Evolutionary conservation across 2,329 filamentous ascomycete species (phyloP).

Genomic region (Sarocladiaceae sp.): DNA sequence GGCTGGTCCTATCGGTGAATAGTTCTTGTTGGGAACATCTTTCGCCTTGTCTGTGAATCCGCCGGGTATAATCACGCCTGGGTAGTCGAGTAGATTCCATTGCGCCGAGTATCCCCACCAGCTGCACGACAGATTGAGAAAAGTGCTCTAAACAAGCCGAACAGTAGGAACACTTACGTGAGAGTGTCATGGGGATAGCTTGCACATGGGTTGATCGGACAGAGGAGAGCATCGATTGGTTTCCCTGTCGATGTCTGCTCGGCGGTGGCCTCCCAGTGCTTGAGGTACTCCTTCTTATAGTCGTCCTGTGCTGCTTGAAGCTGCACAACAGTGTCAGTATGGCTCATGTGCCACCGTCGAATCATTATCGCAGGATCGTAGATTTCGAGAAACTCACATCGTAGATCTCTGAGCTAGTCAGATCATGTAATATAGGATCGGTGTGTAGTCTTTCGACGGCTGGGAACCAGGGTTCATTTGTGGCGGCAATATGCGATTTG

Average conservation of each 20-base stretch:
- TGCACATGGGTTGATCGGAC: not conserved
- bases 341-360: not conserved
- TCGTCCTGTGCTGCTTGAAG: not conserved
- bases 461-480: not conserved
- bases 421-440: not conserved
- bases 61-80: not conserved
- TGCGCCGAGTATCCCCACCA: conserved; percentile 8
- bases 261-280: not conserved
- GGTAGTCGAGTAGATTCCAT: conserved; percentile 6
- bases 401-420: not conserved
- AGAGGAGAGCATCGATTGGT: conserved; percentile 7
- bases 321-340: not conserved
- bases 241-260: not conserved
- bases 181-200: conserved; percentile 4
- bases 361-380: not conserved
- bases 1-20: not conserved
- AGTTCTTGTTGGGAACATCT: not conserved
- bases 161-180: not conserved
- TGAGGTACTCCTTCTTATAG: not conserved
- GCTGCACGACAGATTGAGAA: not conserved
- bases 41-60: not conserved
- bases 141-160: not conserved
- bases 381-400: not conserved
- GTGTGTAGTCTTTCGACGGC: not conserved
- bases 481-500: not conserved